phyloP scores from a whole-genome alignment of 495 filamentous ascomycete species.

The Penicillium antarcticum region DNA sequence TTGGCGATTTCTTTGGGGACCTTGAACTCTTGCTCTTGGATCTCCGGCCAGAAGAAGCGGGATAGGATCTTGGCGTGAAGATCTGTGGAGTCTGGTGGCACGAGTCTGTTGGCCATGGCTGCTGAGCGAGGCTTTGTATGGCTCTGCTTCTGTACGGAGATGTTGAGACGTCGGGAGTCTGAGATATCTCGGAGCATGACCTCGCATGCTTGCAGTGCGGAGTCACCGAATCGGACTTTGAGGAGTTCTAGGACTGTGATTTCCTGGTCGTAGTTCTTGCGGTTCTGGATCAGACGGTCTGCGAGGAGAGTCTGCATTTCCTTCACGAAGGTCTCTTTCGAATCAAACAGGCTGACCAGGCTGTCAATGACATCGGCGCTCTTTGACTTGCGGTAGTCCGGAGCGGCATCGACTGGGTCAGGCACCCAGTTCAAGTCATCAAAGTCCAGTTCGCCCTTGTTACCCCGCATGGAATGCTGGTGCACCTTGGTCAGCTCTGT shows the following conservation, averaged over 20 bases:
- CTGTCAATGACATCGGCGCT: slow-evolving; percentile 89
- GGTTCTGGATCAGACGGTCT: slow-evolving; percentile 73
- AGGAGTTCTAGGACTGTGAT: slow-evolving; percentile 78
- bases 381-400: slow-evolving; percentile 86
- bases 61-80: slow-evolving; percentile 84
- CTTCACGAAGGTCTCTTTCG: slow-evolving; percentile 85
- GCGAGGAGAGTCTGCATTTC: slow-evolving; percentile 85
- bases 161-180: slow-evolving; percentile 73
- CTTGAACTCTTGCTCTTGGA: slow-evolving; percentile 73
- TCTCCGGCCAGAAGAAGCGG: slow-evolving; percentile 87
- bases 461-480: slow-evolving; percentile 43
- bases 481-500: slow-evolving; percentile 64
- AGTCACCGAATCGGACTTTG: slow-evolving; percentile 84
- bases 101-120: neutral
- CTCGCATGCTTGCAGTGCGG: slow-evolving; percentile 81
- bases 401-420: slow-evolving; percentile 87
- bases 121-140: slow-evolving; percentile 25
- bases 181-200: slow-evolving; percentile 96
- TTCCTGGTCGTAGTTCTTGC: slow-evolving; percentile 70
- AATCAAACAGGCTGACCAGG: slow-evolving; percentile 80
- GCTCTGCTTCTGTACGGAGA: slow-evolving; percentile 49
- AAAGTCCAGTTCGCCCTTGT: slow-evolving; percentile 74
- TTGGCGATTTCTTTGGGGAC: slow-evolving; percentile 61
- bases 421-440: slow-evolving; percentile 90
- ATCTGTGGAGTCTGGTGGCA: slow-evolving; percentile 26